Conservation (phyloP, 371 early-diverging fungal species). For the Mucor sp. region DNA sequence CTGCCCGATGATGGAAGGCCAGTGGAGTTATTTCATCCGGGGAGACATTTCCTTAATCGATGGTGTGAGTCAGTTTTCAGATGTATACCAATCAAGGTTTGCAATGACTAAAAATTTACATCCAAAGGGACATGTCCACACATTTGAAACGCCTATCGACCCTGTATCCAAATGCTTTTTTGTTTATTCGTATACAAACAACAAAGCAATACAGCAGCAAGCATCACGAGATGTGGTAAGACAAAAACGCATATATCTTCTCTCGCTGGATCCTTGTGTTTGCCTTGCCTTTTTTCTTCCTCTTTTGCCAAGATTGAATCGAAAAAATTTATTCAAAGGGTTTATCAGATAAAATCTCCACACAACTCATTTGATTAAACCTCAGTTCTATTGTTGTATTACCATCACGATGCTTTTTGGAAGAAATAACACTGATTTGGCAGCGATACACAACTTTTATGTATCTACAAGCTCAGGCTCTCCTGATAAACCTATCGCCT, state of each 20-base stretch:
- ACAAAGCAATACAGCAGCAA: not conserved
- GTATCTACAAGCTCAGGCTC: conserved; percentile 29
- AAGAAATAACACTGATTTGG: conserved; percentile 14
- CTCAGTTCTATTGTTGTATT: conserved; percentile 2
- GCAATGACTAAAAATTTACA: conserved; percentile 3
- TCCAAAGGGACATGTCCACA: not conserved
- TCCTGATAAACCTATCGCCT: conserved; percentile 38
- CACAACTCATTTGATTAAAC: not conserved
- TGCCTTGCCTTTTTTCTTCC: not conserved
- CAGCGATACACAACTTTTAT: conserved; percentile 27
- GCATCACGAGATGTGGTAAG: not conserved
- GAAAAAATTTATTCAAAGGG: not conserved
- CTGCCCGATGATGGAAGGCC: not conserved
- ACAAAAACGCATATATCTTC: not conserved
- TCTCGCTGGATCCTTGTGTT: not conserved
- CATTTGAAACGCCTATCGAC: not conserved
- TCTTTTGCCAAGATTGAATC: not conserved
- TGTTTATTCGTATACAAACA: not conserved
- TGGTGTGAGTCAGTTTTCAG: not conserved
- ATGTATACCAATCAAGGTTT: not conserved
- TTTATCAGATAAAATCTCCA: conserved; percentile 4
- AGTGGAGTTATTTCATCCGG: not conserved
- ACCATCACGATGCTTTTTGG: conserved; percentile 26
- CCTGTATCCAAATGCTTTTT: not conserved
- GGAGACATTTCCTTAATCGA: not conserved